These are phyloP conservation scores for Trichophyton mentagrophytes DNA, from an alignment of 2,329 filamentous ascomycete genomes.

Conservation along the genomic window DNA sequence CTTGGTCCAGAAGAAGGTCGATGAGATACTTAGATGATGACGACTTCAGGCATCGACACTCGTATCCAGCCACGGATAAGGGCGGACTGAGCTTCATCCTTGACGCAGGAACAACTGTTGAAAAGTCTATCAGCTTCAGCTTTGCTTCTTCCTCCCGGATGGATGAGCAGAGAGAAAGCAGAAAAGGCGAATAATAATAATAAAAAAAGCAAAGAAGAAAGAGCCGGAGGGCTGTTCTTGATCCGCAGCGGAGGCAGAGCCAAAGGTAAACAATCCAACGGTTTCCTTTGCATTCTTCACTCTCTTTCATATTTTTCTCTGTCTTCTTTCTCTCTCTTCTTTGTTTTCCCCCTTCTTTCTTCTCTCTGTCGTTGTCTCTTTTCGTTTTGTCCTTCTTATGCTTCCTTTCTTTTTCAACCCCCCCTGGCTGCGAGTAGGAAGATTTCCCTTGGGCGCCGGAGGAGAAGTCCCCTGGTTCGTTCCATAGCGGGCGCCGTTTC, in stretches of 20 bases:
- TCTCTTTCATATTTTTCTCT: neutral
- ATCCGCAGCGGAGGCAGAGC: neutral
- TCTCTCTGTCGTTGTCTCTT: neutral
- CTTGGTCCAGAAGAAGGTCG: no score
- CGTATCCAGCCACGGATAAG: constrained; percentile 2
- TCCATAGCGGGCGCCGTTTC: constrained; percentile 1
- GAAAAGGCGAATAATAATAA: neutral
- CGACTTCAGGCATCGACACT: constrained; percentile 2
- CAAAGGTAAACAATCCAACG: constrained; percentile 1
- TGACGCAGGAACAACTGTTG: constrained; percentile 2
- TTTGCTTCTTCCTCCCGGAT: neutral
- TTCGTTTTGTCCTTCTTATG: neutral
- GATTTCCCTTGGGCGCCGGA: neutral
- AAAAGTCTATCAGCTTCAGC: constrained; percentile 1
- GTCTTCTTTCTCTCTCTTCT: neutral
- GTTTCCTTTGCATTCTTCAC: neutral
- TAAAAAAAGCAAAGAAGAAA: neutral
- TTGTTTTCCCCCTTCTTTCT: no score
- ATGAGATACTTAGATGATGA: neutral
- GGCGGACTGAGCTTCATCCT: constrained; percentile 4
- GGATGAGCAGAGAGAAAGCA: neutral
- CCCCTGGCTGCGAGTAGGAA: neutral
- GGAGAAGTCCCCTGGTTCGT: neutral
- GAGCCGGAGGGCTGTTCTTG: neutral
- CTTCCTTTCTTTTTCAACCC: neutral